Evolutionary conservation across 1,139 yeast species (phyloP).

Genomic region (Geotrichum histeridarum): DNA sequence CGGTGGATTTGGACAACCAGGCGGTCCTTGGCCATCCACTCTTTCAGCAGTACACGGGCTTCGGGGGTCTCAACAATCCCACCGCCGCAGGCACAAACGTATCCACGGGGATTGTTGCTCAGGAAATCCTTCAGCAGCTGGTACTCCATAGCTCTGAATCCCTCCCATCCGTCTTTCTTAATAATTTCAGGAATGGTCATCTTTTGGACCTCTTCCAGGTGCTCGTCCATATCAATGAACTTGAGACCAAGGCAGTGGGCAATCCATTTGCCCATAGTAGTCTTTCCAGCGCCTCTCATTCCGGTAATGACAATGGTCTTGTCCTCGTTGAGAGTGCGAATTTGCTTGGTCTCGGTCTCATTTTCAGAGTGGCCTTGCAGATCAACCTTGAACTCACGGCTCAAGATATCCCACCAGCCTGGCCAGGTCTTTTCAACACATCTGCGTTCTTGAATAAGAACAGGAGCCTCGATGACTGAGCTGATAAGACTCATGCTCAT

Average conservation of each 20-base stretch:
- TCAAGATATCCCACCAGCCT: conserved; percentile 97
- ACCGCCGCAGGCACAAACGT: conserved; percentile 91
- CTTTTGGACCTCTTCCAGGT: conserved; percentile 54
- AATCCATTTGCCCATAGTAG: conserved; percentile 78
- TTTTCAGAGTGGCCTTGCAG: conserved; percentile 52
- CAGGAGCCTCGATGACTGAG: conserved; percentile 46
- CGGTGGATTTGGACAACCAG: conserved; percentile 88
- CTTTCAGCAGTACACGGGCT: conserved; percentile 60
- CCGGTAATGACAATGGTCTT: conserved; percentile 81
- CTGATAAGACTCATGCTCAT: conserved; percentile 93
- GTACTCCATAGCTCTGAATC: conserved; percentile 68
- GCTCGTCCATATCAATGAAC: conserved; percentile 71
- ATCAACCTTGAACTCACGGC: conserved; percentile 56
- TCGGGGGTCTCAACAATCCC: conserved; percentile 79
- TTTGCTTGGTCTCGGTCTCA: not conserved
- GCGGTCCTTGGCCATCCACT: conserved; percentile 54
- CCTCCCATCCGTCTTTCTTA: conserved; percentile 75
- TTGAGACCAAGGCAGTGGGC: conserved; percentile 67
- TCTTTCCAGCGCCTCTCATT: conserved; percentile 97
- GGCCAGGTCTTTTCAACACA: conserved; percentile 99
- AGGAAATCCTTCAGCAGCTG: conserved; percentile 52
- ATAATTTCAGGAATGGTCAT: conserved; percentile 63
- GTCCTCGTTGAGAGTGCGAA: conserved; percentile 37
- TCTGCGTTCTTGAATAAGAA: conserved; percentile 74
- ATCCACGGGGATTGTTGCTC: conserved; percentile 47